A percentile compares a stretch with the other conserved stretches of the same genome.
Conservation (phyloP, 768 basidiomycete species). For the Trametes meyenii region DNA sequence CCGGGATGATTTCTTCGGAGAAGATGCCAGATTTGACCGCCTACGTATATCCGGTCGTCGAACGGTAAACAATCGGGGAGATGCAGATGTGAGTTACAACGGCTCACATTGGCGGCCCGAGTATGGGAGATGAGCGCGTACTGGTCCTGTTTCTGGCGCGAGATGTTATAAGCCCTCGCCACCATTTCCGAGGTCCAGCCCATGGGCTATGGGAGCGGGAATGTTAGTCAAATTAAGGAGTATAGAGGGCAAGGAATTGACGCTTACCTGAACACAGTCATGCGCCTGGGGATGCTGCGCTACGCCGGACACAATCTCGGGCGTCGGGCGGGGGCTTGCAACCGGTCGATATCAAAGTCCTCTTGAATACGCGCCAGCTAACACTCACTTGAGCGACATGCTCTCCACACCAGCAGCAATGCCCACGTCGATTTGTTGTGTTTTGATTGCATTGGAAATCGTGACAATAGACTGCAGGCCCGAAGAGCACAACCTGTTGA, state of each 20-base stretch:
- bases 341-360: constrained; percentile 7
- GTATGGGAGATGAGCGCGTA: constrained; percentile 88
- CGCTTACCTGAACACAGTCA: constrained; percentile 73
- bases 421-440: constrained; percentile 84
- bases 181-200: constrained; percentile 96
- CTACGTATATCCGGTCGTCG: background rate
- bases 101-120: constrained; percentile 65
- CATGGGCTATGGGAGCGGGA: constrained; percentile 65
- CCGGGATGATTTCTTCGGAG: constrained; percentile 85
- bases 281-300: constrained; percentile 62
- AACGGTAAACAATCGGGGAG: background rate
- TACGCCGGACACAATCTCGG: constrained; percentile 61
- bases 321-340: constrained; percentile 71
- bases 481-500: constrained; percentile 94
- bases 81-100: background rate
- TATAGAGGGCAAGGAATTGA: background rate
- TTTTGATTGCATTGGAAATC: constrained; percentile 84
- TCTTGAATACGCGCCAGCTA: background rate
- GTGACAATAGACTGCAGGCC: constrained; percentile 92
- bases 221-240: background rate
- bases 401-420: constrained; percentile 84
- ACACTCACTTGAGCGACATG: constrained; percentile 72
- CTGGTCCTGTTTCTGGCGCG: constrained; percentile 84
- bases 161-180: constrained; percentile 73
- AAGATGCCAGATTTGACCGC: constrained; percentile 74